Conservation (phyloP, 208 protist species). For the Leishmania aethiopica region DNA sequence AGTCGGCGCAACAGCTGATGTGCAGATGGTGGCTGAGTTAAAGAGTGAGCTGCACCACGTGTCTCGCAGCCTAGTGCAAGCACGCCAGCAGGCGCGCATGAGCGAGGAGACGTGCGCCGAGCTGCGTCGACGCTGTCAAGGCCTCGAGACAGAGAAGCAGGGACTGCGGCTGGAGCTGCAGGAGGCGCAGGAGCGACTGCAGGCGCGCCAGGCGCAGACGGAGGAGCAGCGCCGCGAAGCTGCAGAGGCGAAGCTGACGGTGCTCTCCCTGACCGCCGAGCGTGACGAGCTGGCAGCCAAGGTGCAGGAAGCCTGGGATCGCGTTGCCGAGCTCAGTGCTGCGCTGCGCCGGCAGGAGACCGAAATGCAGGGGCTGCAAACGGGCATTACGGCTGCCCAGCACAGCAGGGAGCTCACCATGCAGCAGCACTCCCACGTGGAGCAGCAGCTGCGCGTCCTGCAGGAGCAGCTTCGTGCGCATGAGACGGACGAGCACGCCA, state of each 20-base stretch:
- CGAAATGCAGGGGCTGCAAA: constrained; percentile 29
- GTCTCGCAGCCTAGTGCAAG: constrained; percentile 15
- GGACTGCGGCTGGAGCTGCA: constrained; percentile 34
- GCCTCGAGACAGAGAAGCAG: constrained; percentile 34
- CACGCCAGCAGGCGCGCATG: constrained; percentile 17
- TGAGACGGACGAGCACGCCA: not conserved
- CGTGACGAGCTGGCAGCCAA: constrained; percentile 62
- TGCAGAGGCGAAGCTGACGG: constrained; percentile 34
- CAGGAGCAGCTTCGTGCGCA: constrained; percentile 6
- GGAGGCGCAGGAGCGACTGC: constrained; percentile 43
- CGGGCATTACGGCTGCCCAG: constrained; percentile 11
- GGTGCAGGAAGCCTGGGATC: constrained; percentile 65
- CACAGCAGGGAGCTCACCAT: constrained; percentile 11
- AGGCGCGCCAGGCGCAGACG: constrained; percentile 17
- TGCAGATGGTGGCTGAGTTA: constrained; percentile 16
- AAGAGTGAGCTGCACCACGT: constrained; percentile 17
- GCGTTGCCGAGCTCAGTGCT: constrained; percentile 41
- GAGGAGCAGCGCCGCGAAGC: constrained; percentile 52
- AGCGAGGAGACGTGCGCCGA: constrained; percentile 15
- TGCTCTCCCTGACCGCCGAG: constrained; percentile 50
- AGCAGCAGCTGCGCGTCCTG: constrained; percentile 13
- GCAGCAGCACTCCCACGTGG: constrained; percentile 27
- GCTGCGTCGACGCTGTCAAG: constrained; percentile 18
- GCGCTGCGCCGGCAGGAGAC: constrained; percentile 29
- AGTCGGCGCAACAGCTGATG: not conserved